Conservation (phyloP, 1,284 basidiomycete species). For the Entoloma clypeatum region DNA sequence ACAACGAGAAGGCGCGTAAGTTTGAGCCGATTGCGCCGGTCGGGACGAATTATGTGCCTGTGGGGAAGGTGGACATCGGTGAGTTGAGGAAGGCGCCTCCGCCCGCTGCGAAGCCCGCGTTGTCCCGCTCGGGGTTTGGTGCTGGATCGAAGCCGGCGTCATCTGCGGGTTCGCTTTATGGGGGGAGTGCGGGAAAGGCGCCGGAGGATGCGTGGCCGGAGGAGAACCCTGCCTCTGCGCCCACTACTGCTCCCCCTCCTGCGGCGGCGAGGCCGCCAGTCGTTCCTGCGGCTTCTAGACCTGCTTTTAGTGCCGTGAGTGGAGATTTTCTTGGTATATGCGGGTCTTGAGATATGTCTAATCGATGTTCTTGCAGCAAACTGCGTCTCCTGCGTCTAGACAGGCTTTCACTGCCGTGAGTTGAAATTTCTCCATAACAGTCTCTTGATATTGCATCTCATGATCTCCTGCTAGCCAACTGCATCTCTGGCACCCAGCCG, state of each 20-base stretch:
- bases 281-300: conserved; percentile 36
- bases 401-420: too few relatives aligned
- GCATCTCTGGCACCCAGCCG: too few relatives aligned
- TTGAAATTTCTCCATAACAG: too few relatives aligned
- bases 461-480: too few relatives aligned
- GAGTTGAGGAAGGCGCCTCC: conserved; percentile 50
- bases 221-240: conserved; percentile 36
- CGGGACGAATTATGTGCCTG: conserved; percentile 67
- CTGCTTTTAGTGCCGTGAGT: conserved; percentile 33
- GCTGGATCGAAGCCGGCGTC: conserved; percentile 35
- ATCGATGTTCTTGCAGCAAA: conserved; percentile 18
- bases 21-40: conserved; percentile 71
- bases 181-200: conserved; percentile 33
- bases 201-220: conserved; percentile 59
- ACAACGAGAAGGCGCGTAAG: conserved; percentile 62
- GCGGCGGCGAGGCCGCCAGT: conserved; percentile 44
- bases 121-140: conserved; percentile 45
- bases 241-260: conserved; percentile 44
- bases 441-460: too few relatives aligned
- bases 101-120: conserved; percentile 38
- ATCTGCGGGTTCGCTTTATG: conserved; percentile 42
- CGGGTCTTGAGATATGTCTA: too few relatives aligned
- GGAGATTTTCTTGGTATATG: too few relatives aligned
- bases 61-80: conserved; percentile 67
- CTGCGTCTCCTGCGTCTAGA: conserved; percentile 3